These are phyloP conservation scores for Peronospora belbahrii DNA, from an alignment of 352 stramenopile species.

Conservation along the genomic window DNA sequence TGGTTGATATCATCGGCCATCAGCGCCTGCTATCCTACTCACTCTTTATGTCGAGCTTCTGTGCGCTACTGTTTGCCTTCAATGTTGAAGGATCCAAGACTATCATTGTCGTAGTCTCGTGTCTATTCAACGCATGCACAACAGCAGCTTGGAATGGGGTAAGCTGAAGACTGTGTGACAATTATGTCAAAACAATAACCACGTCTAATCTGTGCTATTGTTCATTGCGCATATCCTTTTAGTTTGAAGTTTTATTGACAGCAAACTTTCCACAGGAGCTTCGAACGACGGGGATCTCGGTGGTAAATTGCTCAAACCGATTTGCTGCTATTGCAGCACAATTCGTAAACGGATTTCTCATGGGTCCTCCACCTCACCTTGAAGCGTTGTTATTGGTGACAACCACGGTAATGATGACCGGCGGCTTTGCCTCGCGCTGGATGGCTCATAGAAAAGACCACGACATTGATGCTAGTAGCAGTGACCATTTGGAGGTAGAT, in stretches of 20 bases:
- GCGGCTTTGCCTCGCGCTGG: conserved; percentile 38
- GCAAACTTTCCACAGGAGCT: conserved; percentile 87
- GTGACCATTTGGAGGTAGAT: conserved; percentile 10
- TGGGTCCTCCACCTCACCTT: conserved; percentile 67
- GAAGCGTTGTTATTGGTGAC: conserved; percentile 71
- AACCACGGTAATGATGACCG: conserved; percentile 61
- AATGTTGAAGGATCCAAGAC: conserved; percentile 53
- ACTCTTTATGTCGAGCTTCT: conserved; percentile 59
- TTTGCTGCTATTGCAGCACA: conserved; percentile 88
- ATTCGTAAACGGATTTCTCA: conserved; percentile 86
- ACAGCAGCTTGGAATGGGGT: conserved; percentile 88
- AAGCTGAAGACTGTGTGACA: conserved; percentile 3
- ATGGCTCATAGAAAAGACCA: conserved; percentile 33
- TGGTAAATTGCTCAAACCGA: conserved; percentile 84
- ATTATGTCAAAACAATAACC: neutral
- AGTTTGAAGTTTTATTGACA: conserved; percentile 85
- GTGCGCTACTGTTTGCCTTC: conserved; percentile 76
- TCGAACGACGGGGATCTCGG: conserved; percentile 82
- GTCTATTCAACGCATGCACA: conserved; percentile 87
- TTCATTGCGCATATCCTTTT: neutral
- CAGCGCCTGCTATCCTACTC: conserved; percentile 54
- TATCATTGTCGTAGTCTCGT: conserved; percentile 81
- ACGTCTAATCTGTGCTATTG: neutral
- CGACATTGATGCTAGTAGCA: conserved; percentile 16
- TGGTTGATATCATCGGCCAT: conserved; percentile 69